phyloP scores from a whole-genome alignment of 1,139 yeast species.

The Debaryomyces robertsiae region DNA sequence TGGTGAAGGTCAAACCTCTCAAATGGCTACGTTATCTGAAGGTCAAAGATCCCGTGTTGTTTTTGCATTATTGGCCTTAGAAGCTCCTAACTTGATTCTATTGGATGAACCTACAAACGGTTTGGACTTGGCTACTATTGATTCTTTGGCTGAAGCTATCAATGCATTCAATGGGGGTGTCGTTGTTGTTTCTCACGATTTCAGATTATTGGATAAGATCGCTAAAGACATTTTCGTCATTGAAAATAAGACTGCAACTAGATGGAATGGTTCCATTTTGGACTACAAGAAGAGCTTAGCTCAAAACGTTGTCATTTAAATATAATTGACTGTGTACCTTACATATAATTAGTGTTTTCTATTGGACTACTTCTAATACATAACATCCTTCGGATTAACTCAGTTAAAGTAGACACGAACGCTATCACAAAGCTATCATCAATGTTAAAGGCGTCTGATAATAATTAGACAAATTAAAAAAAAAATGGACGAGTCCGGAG shows the following conservation, averaged over 20 bases:
- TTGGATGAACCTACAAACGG: conserved; percentile 99
- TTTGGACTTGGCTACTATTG: conserved; percentile 96
- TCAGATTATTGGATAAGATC: conserved; percentile 95
- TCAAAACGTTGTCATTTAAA: conserved; percentile 72
- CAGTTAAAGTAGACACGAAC: too few species aligned
- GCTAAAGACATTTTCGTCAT: conserved; percentile 97
- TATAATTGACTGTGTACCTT: not conserved
- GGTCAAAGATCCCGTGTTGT: conserved; percentile 99
- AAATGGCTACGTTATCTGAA: conserved; percentile 97
- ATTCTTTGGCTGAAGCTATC: conserved; percentile 95
- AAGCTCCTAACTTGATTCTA: conserved; percentile 89
- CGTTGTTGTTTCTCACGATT: conserved; percentile 97
- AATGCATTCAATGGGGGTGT: conserved; percentile 96
- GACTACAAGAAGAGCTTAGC: conserved; percentile 95
- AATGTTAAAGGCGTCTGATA: too few species aligned
- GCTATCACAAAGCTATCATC: too few species aligned
- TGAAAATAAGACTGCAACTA: conserved; percentile 90
- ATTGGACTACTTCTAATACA: conserved; percentile 5
- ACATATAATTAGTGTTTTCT: conserved; percentile 1
- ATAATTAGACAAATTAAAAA: too few species aligned
- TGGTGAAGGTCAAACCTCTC: conserved; percentile 98
- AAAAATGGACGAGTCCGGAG: conserved; percentile 61
- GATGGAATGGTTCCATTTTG: conserved; percentile 92
- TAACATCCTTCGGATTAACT: not conserved
- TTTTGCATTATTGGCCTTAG: conserved; percentile 92